Conservation (phyloP, 768 basidiomycete genomes). For the Panus rudis region DNA sequence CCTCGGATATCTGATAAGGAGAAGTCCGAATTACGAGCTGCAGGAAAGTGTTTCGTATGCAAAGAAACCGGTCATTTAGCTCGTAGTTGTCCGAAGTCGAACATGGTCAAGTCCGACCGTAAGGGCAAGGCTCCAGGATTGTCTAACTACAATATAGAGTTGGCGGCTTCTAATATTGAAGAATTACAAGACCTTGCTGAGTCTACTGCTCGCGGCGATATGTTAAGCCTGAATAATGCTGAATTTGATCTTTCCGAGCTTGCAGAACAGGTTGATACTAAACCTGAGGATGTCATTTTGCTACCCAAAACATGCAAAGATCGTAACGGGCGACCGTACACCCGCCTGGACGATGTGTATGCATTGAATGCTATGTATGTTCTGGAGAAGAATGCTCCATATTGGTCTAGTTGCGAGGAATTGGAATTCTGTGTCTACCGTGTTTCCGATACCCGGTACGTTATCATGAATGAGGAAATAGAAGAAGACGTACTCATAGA, state of each 20-base stretch:
- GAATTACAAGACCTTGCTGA: slow-evolving; percentile 3
- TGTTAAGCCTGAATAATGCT: no score
- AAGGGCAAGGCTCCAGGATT: slow-evolving; percentile 6
- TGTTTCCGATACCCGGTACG: not conserved
- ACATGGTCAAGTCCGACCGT: not conserved
- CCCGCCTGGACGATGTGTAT: no score
- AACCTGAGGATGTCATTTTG: no score
- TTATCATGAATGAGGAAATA: no score
- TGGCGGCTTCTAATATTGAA: slow-evolving; percentile 8
- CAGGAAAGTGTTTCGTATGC: slow-evolving; percentile 10
- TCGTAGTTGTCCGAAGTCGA: slow-evolving; percentile 5
- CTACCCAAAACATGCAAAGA: no score
- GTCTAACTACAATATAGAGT: not conserved
- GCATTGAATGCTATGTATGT: not conserved
- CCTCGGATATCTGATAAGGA: slow-evolving; percentile 10
- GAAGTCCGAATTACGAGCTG: slow-evolving; percentile 5
- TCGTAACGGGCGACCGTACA: no score
- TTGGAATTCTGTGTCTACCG: not conserved
- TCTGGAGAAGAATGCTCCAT: not conserved
- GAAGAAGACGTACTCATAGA: no score
- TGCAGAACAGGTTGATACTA: no score
- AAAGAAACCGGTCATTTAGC: slow-evolving; percentile 9
- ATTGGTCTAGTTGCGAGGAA: not conserved
- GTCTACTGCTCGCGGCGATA: not conserved
- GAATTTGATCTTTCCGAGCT: no score